A percentile compares a stretch with the other conserved stretches of the same genome.
Evolutionary conservation across 1,284 basidiomycete genomes (phyloP).

Genomic region (Trametes pubescens): DNA sequence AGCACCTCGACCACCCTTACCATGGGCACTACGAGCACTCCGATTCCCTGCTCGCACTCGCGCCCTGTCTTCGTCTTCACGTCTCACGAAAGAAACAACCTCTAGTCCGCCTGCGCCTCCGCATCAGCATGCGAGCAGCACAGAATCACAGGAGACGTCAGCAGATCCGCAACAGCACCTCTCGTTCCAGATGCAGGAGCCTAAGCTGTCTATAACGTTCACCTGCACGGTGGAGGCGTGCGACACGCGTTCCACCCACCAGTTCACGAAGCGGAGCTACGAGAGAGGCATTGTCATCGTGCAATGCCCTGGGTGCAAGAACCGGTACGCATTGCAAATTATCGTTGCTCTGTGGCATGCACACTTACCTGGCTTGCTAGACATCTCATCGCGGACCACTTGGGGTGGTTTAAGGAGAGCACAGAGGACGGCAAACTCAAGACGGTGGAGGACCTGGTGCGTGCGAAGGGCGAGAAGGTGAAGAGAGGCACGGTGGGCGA

Average conservation of each 20-base stretch:
- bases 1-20: not conserved
- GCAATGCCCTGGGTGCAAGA: slow-evolving; percentile 92
- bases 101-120: not conserved
- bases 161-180: slow-evolving; percentile 28
- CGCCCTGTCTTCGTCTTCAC: not conserved
- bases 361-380: slow-evolving; percentile 47
- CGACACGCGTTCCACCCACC: slow-evolving; percentile 85
- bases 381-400: slow-evolving; percentile 89
- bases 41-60: slow-evolving; percentile 3
- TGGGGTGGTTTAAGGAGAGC: slow-evolving; percentile 91
- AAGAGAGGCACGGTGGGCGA: slow-evolving; percentile 61
- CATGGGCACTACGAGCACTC: slow-evolving; percentile 5
- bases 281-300: slow-evolving; percentile 91
- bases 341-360: not conserved
- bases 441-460: slow-evolving; percentile 85
- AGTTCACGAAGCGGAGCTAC: slow-evolving; percentile 88
- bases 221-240: slow-evolving; percentile 88
- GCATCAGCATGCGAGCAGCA: not conserved
- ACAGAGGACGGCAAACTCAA: slow-evolving; percentile 76
- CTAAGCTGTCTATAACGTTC: slow-evolving; percentile 79
- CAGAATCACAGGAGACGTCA: slow-evolving; percentile 5
- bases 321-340: slow-evolving; percentile 62
- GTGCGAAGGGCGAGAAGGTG: slow-evolving; percentile 80
- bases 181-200: slow-evolving; percentile 48
- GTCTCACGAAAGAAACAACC: not conserved